phyloP scores from a whole-genome alignment of 306 rosid species.

The Rosa chinensis region DNA sequence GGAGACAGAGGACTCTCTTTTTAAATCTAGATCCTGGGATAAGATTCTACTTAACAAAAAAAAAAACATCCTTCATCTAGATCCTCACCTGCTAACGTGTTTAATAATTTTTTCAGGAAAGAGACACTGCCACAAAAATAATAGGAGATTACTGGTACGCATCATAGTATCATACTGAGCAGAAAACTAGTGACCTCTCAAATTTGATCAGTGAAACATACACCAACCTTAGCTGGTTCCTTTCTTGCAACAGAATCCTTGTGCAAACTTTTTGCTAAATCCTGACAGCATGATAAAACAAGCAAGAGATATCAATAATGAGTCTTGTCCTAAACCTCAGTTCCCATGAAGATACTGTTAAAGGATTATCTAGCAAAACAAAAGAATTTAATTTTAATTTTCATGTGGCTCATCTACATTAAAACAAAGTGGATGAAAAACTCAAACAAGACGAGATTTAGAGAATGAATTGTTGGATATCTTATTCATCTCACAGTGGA shows the following conservation, averaged over 20 bases:
- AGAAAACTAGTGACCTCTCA: conserved; percentile 22
- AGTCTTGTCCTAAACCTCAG: background rate
- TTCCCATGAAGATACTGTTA: background rate
- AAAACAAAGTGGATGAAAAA: background rate
- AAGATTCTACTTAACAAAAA: background rate
- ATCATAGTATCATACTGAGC: background rate
- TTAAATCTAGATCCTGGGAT: background rate
- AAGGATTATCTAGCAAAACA: background rate
- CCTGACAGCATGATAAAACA: conserved; percentile 42
- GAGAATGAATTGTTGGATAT: too few species aligned
- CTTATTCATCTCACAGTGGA: too few species aligned
- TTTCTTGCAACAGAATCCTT: conserved; percentile 61
- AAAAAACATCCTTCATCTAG: background rate
- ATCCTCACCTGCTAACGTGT: conserved; percentile 51
- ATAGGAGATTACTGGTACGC: background rate
- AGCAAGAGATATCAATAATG: conserved; percentile 9
- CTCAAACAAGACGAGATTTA: too few species aligned
- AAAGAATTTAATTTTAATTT: background rate
- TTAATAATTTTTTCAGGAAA: conserved; percentile 75
- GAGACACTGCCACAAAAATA: conserved; percentile 62
- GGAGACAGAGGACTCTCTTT: background rate
- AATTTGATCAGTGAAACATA: conserved; percentile 12
- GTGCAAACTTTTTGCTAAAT: conserved; percentile 63
- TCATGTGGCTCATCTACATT: background rate
- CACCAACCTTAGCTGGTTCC: conserved; percentile 62